Conservation (phyloP, 2,329 filamentous ascomycete genomes). For the Boeremia lycopersici region DNA sequence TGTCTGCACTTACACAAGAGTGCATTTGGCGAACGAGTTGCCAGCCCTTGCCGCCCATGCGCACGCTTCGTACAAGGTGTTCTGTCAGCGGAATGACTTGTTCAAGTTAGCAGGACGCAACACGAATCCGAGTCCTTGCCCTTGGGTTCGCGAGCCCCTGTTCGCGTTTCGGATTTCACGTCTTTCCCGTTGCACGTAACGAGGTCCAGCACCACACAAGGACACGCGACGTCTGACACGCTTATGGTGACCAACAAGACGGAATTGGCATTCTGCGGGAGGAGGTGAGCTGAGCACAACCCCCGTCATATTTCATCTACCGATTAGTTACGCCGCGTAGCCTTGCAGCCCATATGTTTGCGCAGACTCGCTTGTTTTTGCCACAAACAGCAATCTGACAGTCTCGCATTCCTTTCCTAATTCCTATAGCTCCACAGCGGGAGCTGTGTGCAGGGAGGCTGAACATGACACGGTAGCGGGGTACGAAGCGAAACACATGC, state of each 20-base stretch:
- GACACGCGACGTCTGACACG: slow-evolving; percentile 9
- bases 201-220: not conserved
- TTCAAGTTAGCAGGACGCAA: slow-evolving; percentile 12
- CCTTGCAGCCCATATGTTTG: not conserved
- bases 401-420: slow-evolving; percentile 13
- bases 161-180: not conserved
- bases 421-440: slow-evolving; percentile 7
- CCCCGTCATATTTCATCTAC: not conserved
- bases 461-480: slow-evolving; percentile 25
- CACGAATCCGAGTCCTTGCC: slow-evolving; percentile 17
- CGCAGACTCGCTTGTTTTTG: slow-evolving; percentile 12
- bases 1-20: slow-evolving; percentile 1
- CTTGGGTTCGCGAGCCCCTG: slow-evolving; percentile 12
- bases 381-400: slow-evolving; percentile 1
- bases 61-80: slow-evolving; percentile 5
- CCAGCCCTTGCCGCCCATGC: slow-evolving; percentile 10
- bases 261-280: not conserved
- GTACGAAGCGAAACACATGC: slow-evolving; percentile 20
- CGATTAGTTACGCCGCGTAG: not conserved
- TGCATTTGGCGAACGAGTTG: slow-evolving; percentile 4
- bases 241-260: not conserved
- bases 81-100: slow-evolving; percentile 1
- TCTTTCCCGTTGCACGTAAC: not conserved
- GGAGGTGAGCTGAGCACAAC: not conserved
- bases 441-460: slow-evolving; percentile 16